Evolutionary conservation across 306 rosid genomes (phyloP).

Genomic region (Alnus glutinosa): DNA sequence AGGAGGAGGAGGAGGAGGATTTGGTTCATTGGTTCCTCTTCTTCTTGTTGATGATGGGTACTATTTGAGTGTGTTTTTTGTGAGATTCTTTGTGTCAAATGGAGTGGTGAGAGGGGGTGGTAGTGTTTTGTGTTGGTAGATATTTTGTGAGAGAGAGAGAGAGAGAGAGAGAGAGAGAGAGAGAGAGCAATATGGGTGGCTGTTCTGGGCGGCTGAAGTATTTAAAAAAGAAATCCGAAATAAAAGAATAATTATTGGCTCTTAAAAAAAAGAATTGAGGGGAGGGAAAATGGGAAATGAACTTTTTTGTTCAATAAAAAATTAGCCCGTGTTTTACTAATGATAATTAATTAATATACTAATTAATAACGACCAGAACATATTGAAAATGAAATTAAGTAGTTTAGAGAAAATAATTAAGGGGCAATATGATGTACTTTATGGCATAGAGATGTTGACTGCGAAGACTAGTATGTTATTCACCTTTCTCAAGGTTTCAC

Average conservation of each 20-base stretch:
- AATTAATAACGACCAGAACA: neutral
- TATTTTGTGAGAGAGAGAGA: conserved; percentile 41
- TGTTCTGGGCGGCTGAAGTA: conserved; percentile 83
- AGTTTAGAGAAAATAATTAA: neutral
- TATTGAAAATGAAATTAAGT: neutral
- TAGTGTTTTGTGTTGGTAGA: conserved; percentile 38
- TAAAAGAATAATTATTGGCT: conserved; percentile 24
- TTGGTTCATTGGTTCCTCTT: conserved; percentile 28
- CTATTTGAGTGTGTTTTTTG: conserved; percentile 41
- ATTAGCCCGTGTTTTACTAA: neutral
- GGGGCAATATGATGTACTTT: neutral
- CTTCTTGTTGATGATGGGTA: conserved; percentile 20
- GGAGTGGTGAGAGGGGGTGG: conserved; percentile 17
- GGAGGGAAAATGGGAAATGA: neutral
- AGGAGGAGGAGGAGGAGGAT: conserved; percentile 23
- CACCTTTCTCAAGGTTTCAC: neutral
- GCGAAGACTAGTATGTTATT: neutral
- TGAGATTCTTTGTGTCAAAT: conserved; percentile 59
- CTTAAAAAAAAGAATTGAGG: conserved; percentile 26
- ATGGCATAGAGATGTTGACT: neutral
- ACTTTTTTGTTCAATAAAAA: too few species aligned
- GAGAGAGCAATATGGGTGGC: conserved; percentile 73
- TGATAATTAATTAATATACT: neutral
- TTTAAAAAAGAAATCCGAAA: conserved; percentile 40
- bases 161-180: conserved; percentile 38